Conservation (phyloP, 2,329 filamentous ascomycete genomes). For the Verticillium alfalfae region DNA sequence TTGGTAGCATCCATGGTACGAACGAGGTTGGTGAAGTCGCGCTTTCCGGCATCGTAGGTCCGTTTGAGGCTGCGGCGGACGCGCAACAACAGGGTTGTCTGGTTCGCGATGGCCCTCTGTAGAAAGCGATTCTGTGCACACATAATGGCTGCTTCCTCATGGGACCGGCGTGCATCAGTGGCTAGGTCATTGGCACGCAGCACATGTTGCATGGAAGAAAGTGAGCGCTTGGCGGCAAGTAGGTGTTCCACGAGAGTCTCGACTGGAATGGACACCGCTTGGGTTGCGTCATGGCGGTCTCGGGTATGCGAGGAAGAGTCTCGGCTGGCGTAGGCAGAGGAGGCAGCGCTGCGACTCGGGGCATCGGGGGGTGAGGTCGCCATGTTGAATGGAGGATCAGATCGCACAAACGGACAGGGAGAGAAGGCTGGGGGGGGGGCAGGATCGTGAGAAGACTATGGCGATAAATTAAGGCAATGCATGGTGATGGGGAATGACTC, state of each 20-base stretch:
- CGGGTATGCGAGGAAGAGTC: background rate
- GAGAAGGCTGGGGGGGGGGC: background rate
- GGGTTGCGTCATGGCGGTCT: background rate
- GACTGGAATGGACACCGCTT: constrained; percentile 33
- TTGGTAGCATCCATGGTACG: constrained; percentile 63
- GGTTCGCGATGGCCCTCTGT: constrained; percentile 52
- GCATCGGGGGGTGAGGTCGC: constrained; percentile 8
- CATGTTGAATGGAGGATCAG: background rate
- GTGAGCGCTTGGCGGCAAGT: constrained; percentile 78
- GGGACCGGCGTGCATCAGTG: constrained; percentile 64
- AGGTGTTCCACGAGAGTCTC: constrained; percentile 80
- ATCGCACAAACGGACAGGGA: background rate
- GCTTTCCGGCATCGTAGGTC: constrained; percentile 52
- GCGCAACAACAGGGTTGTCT: constrained; percentile 45
- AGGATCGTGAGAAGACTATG: background rate
- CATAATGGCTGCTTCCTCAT: constrained; percentile 75
- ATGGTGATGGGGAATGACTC: background rate
- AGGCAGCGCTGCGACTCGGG: constrained; percentile 10
- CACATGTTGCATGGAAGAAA: constrained; percentile 78
- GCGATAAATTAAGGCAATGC: background rate
- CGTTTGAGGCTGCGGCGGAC: constrained; percentile 45
- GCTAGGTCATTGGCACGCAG: constrained; percentile 84
- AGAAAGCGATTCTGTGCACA: constrained; percentile 66
- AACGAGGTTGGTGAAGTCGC: constrained; percentile 57
- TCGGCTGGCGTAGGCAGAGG: background rate